Evolutionary conservation across 345 rosid species (phyloP).

Genomic region (Erodium maritimum): DNA sequence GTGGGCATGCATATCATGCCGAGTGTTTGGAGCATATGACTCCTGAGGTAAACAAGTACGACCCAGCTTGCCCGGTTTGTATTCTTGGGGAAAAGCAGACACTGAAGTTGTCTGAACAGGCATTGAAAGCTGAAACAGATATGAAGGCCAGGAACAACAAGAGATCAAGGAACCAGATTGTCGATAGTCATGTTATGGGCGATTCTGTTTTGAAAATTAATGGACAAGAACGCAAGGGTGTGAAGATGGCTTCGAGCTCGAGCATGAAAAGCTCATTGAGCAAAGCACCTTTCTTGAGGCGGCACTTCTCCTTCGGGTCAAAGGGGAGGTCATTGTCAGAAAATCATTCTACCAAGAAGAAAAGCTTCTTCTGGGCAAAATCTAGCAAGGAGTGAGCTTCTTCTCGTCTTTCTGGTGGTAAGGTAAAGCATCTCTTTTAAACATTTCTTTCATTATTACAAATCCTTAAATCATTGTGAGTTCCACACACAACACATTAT

Average conservation of each 20-base stretch:
- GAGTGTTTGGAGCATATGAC: slow-evolving; percentile 95
- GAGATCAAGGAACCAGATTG: slow-evolving; percentile 51
- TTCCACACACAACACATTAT: too few species aligned
- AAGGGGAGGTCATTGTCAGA: slow-evolving; percentile 47
- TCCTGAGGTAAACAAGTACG: slow-evolving; percentile 60
- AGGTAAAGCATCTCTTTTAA: background rate
- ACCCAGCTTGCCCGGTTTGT: slow-evolving; percentile 89
- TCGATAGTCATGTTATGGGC: slow-evolving; percentile 47
- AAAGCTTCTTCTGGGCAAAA: slow-evolving; percentile 82
- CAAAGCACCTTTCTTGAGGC: slow-evolving; percentile 47
- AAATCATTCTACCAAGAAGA: slow-evolving; percentile 40
- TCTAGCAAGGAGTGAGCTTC: slow-evolving; percentile 57
- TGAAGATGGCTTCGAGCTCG: slow-evolving; percentile 49
- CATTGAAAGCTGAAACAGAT: slow-evolving; percentile 64
- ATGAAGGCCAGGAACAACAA: slow-evolving; percentile 47
- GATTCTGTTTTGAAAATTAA: slow-evolving; percentile 27
- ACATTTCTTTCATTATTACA: slow-evolving; percentile 3
- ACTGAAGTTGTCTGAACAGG: slow-evolving; percentile 61
- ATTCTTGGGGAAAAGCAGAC: slow-evolving; percentile 72
- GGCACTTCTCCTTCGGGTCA: slow-evolving; percentile 74
- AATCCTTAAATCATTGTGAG: too few species aligned
- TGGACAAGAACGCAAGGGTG: slow-evolving; percentile 40
- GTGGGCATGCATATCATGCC: slow-evolving; percentile 96
- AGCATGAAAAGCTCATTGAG: slow-evolving; percentile 43
- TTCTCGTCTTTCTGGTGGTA: slow-evolving; percentile 7